Evolutionary conservation across 257 asterid species (phyloP), one percentile per base, ranked within the genome.

Genomic region (Ehretia macrophylla): DNA sequence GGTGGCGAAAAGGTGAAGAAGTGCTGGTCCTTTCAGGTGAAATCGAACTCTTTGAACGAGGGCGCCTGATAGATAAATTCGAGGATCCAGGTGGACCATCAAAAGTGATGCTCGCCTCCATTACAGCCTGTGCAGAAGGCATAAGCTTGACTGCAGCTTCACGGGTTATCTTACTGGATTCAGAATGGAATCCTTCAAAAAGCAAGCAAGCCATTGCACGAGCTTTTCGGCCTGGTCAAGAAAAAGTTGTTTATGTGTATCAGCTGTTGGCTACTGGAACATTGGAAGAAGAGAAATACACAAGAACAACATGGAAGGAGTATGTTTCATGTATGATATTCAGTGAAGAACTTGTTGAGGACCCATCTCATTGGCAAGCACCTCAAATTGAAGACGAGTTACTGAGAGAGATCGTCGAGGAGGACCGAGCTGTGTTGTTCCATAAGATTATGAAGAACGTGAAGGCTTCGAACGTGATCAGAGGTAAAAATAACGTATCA

Each of bases 261-360:
- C 99, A 93, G 73, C 83, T 93, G 32, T 56, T 88, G 79, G 99
- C 99, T 0, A 84, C 78, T 0, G 95, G 95, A 51, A 93, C 97
- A 5, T 57, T 93, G 16, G 99, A 93, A 40, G 96, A 91, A 58
- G 98, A 89, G 62, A 93, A 93, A 59, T 95, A 88, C 58, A 77
- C 89, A 14, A 68, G 94, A 51, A 89, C 99, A 0, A 89, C 96
- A 6, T 93, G 99, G 99, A 93, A 93, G 77, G 99, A 93, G 75
- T 93, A 97, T 97, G 99, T 93, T 23, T 93, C 97, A 8, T 93
- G 95, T 58, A 93, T 93, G 99, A 93, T 93, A 4, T 93, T 93
- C 66, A 93, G 97, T 21, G 99, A 93, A 11, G 99, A 85, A 22
- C 88, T 77, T 14, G 88, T 88, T 0, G 88, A 80, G 77, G 98